A percentile compares a stretch with the other conserved stretches of the same genome.
Conservation (phyloP, 441 rosid genomes). For the Macaranga tanarius region DNA sequence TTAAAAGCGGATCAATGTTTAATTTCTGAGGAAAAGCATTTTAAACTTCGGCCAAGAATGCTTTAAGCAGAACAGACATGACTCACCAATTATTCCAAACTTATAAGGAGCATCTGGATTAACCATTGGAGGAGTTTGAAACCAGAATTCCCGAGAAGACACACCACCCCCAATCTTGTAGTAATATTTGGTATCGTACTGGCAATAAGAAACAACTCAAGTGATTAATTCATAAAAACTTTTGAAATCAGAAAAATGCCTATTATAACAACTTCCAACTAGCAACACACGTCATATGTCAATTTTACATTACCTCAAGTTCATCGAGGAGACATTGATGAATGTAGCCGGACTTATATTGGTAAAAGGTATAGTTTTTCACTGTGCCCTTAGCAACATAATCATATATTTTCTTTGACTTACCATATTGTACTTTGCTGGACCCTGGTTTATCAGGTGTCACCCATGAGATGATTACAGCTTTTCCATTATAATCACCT, state of each 20-base stretch:
- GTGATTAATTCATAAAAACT: neutral
- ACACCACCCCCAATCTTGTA: slow-evolving; percentile 50
- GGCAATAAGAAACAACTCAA: slow-evolving; percentile 23
- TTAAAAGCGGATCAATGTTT: neutral
- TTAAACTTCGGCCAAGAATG: neutral
- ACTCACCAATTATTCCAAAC: slow-evolving; percentile 60
- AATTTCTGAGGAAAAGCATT: neutral
- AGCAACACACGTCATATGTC: slow-evolving; percentile 1
- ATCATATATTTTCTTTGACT: slow-evolving; percentile 43
- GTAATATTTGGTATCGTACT: slow-evolving; percentile 58
- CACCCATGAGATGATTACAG: slow-evolving; percentile 90
- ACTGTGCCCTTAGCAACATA: slow-evolving; percentile 58
- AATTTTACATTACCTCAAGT: slow-evolving; percentile 63
- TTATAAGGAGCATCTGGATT: slow-evolving; percentile 46
- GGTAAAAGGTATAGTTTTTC: slow-evolving; percentile 70
- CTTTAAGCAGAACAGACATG: neutral
- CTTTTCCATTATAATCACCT: slow-evolving; percentile 92
- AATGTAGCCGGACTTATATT: slow-evolving; percentile 82
- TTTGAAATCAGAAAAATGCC: neutral
- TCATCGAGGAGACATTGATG: slow-evolving; percentile 76
- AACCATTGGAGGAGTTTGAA: slow-evolving; percentile 52
- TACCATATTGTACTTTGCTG: slow-evolving; percentile 63
- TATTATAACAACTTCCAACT: neutral
- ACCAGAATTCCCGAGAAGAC: slow-evolving; percentile 57
- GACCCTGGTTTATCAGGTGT: slow-evolving; percentile 73